Base-by-base conservation (phyloP, 1,139 yeast genomes). In the Geotrichum fermentans region DNA sequence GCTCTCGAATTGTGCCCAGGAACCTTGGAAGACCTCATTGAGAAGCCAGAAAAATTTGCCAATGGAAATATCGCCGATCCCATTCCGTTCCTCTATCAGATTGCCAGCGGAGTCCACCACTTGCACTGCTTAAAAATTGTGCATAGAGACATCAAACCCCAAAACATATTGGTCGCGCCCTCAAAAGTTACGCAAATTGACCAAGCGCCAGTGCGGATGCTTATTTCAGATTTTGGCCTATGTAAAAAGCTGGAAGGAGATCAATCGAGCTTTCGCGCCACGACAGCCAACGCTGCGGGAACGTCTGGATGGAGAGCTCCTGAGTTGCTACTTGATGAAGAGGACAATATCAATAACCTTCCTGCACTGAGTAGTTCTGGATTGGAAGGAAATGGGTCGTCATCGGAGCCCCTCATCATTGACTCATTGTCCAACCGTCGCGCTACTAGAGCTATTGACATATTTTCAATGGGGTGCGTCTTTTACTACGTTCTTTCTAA, bases 221-320 rank as follows among this genome's bases (percentile, higher is more conserved):
- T 94, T 45, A 89, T 92, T 26, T 89, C 97, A 1, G 99, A 92
- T 66, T 94, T 92, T 70, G 99, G 99, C 0, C 75, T 92, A 22
- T 92, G 98, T 66, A 90, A 92, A 62, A 86, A 85, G 62, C 70
- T 92, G 47, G 98, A 92, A 55, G 80, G 82, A 16, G 97, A 89
- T 58, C 97, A 92, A 65, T 85, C 96, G 1, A 87, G 96, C 5
- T 92, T 92, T 65, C 77, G 92, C 56, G 95, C 97, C 0, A 90
- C 96, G 0, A 82, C 92, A 0, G 89, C 89, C 30, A 84, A 88
- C 61, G 95, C 95, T 7, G 96, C 97, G 0, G 99, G 99, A 1
- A 92, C 98, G 0, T 79, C 94, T 4, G 99, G 99, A 1, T 92
- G 98, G 98, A 77, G 97, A 58, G 97, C 98, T 0, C 98, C 98